Evolutionary conservation across 2,329 filamentous ascomycete species (phyloP).

Genomic region (Penicillium hordei): DNA sequence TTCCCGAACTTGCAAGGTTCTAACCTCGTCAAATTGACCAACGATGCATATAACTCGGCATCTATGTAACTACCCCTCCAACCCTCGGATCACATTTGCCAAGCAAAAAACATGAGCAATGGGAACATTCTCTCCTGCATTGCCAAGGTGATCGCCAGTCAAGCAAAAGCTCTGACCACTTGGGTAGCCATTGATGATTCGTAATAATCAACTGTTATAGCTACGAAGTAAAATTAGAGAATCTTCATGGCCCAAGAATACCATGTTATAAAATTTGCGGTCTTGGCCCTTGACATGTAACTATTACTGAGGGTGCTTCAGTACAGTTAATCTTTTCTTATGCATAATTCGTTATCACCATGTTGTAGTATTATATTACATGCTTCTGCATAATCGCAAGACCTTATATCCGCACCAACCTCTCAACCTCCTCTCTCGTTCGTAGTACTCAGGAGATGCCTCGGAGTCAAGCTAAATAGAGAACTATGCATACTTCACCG

Average conservation of each 20-base stretch:
- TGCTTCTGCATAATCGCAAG: not conserved
- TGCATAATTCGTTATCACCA: too few species aligned
- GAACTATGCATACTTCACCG: not conserved
- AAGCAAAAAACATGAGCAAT: not conserved
- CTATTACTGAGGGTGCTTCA: not conserved
- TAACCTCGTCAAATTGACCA: not conserved
- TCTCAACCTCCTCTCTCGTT: not conserved
- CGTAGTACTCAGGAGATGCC: not conserved
- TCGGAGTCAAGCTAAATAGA: not conserved
- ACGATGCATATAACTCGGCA: not conserved
- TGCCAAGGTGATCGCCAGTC: conserved; percentile 4
- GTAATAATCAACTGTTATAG: not conserved
- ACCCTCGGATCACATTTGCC: not conserved
- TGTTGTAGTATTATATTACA: not conserved
- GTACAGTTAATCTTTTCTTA: not conserved
- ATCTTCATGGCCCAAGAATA: not conserved
- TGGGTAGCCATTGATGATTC: not conserved
- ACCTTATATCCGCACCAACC: not conserved
- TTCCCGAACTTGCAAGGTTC: not conserved
- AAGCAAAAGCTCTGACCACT: conserved; percentile 8
- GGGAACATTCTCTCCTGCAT: not conserved
- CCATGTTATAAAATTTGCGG: not conserved
- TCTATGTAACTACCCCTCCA: not conserved
- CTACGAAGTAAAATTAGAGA: too few species aligned
- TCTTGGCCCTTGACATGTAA: not conserved